Base-by-base conservation (phyloP, 495 filamentous ascomycete species). In the Thozetella sp. region DNA sequence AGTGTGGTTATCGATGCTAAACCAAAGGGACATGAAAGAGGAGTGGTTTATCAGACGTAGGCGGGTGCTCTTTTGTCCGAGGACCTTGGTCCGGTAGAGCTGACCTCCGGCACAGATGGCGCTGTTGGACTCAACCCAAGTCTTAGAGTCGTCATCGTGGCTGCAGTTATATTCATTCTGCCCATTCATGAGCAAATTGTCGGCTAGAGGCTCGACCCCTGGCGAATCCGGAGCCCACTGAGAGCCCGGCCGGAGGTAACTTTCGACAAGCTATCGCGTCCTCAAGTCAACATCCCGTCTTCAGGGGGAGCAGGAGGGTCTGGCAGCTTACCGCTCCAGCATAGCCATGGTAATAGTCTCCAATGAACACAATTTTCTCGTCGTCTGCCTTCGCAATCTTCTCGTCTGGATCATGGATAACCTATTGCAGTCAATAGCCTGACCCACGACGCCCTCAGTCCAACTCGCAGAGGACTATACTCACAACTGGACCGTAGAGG, bases 1-100 rank as follows among this genome's bases (percentile, higher is more conserved):
- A 3, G 63, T 64, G 62, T 72, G 69, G 61, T 67, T 67, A 54
- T 72, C 69, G 52, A 72, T 25, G 63, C 64, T 69, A 55, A 72
- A 59, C 64, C 64, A 69, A 53, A 65, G 67, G 12, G 62, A 59
- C 57, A 72, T 48, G 55, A 69, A 67, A 1, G 62, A 62, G 2
- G 64, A 65, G 3, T 67, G 58, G 59, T 68, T 72, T 26, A 72
- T 64, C 20, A 72, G 62, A 2, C 69, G 64, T 4, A 71, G 58
- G 23, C 69, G 69, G 10, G 60, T 50, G 15, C 37, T 50, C 12
- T 59, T 30, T 13, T 46, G 51, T 0, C 48, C 51, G 11, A 23
- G 59, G 11, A 71, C 24, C 37, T 59, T 56, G 22, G 66, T 68
- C 0, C 53, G 30, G 58, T 64, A 67, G 40, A 63, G 68, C 1